A percentile compares a stretch with the other conserved stretches of the same genome.
phyloP scores from a whole-genome alignment of 2,329 filamentous ascomycete genomes.

The Talaromyces piceae region DNA sequence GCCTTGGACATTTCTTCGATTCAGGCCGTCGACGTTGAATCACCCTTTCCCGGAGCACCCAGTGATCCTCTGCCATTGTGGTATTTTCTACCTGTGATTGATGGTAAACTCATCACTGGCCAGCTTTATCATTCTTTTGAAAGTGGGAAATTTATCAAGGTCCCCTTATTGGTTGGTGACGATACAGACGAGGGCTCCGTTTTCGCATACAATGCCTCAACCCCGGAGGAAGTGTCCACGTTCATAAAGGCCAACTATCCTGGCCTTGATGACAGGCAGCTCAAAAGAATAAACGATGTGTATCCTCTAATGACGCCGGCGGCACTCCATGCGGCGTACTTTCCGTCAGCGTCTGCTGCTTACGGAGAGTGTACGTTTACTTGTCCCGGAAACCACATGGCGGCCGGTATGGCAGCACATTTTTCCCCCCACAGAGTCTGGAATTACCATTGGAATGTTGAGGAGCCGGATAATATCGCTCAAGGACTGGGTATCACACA shows the following conservation, averaged over 20 bases:
- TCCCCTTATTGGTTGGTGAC: slow-evolving; percentile 50
- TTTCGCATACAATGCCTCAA: slow-evolving; percentile 43
- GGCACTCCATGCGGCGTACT: slow-evolving; percentile 27
- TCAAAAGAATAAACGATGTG: slow-evolving; percentile 51
- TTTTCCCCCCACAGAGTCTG: slow-evolving; percentile 40
- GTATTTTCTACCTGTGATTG: slow-evolving; percentile 47
- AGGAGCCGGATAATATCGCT: slow-evolving; percentile 45
- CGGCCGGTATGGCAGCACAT: slow-evolving; percentile 44
- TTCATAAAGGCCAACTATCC: slow-evolving; percentile 56
- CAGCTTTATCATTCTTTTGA: slow-evolving; percentile 44
- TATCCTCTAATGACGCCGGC: slow-evolving; percentile 42
- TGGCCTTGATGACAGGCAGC: slow-evolving; percentile 43
- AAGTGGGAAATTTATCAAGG: slow-evolving; percentile 42
- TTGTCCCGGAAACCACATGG: slow-evolving; percentile 39
- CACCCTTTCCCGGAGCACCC: slow-evolving; percentile 38
- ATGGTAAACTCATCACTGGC: slow-evolving; percentile 44
- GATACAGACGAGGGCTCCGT: slow-evolving; percentile 59
- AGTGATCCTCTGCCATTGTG: slow-evolving; percentile 42
- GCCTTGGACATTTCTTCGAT: slow-evolving; percentile 37
- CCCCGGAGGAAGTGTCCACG: slow-evolving; percentile 42
- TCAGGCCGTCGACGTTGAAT: slow-evolving; percentile 40
- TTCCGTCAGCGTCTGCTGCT: slow-evolving; percentile 33
- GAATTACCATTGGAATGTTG: slow-evolving; percentile 64
- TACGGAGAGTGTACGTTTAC: slow-evolving; percentile 45
- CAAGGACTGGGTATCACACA: slow-evolving; percentile 59